Evolutionary conservation across 1,139 yeast genomes (phyloP).

Genomic region (Geotrichum europaeum): DNA sequence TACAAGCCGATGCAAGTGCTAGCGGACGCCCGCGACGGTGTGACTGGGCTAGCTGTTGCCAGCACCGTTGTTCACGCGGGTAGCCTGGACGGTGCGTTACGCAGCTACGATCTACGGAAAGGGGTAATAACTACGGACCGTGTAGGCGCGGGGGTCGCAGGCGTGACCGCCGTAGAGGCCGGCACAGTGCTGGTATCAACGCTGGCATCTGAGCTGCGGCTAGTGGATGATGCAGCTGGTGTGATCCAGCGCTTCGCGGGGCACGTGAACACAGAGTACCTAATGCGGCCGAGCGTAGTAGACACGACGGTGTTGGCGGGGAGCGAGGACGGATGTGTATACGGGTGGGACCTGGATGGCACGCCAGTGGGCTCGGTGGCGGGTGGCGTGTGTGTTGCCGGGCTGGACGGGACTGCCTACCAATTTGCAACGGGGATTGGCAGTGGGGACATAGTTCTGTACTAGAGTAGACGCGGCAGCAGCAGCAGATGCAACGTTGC

Average conservation of each 20-base stretch:
- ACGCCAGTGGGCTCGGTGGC: neutral
- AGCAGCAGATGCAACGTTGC: neutral
- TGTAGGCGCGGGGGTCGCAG: slow-evolving; percentile 22
- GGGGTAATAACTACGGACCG: slow-evolving; percentile 30
- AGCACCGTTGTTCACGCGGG: slow-evolving; percentile 32
- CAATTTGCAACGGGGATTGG: neutral
- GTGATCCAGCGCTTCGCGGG: slow-evolving; percentile 1
- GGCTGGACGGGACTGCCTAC: neutral
- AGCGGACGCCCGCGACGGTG: slow-evolving; percentile 35
- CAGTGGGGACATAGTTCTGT: neutral
- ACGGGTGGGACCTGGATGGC: neutral
- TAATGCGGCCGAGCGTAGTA: neutral
- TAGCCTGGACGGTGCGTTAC: slow-evolving; percentile 34
- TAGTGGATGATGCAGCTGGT: slow-evolving; percentile 7
- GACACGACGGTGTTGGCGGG: neutral
- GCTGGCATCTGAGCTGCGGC: neutral
- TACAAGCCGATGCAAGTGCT: slow-evolving; percentile 33
- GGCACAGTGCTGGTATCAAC: slow-evolving; percentile 1
- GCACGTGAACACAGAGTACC: slow-evolving; percentile 12
- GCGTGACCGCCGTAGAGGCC: slow-evolving; percentile 8
- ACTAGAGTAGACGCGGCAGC: neutral
- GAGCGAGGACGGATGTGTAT: neutral
- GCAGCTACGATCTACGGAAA: slow-evolving; percentile 34
- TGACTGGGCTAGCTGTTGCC: slow-evolving; percentile 28
- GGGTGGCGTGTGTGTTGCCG: neutral